phyloP scores from a whole-genome alignment of 352 stramenopile species.

The Saprolegnia diclina region DNA sequence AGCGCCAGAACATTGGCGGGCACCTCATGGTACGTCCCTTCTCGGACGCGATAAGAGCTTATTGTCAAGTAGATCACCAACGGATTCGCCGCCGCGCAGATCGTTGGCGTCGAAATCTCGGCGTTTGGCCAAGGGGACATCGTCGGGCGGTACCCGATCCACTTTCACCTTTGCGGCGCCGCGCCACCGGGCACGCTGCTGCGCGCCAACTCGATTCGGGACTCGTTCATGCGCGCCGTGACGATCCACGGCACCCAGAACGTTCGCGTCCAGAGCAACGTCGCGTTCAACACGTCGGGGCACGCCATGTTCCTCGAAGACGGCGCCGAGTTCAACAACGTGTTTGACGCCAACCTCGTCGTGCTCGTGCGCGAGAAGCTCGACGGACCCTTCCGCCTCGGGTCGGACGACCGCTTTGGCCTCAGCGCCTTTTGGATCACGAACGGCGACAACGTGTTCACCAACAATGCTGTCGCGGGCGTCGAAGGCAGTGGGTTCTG shows the following conservation, averaged over 20 bases:
- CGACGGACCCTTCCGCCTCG: conserved; percentile 27
- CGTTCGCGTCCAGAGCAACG: conserved; percentile 39
- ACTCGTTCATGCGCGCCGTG: conserved; percentile 40
- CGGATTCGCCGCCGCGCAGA: conserved; percentile 33
- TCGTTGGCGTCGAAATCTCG: conserved; percentile 38
- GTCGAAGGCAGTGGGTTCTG: conserved; percentile 46
- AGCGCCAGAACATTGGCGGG: conserved; percentile 31
- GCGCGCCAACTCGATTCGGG: conserved; percentile 37
- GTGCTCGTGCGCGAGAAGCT: conserved; percentile 37
- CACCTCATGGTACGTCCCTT: conserved; percentile 34
- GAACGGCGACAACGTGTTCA: conserved; percentile 47
- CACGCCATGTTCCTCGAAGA: conserved; percentile 57
- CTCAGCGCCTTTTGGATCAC: conserved; percentile 45
- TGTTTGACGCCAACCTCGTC: conserved; percentile 46
- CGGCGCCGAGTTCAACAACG: conserved; percentile 51
- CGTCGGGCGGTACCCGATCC: conserved; percentile 42
- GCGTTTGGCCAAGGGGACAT: conserved; percentile 45
- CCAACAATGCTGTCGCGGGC: conserved; percentile 37
- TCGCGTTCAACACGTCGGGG: conserved; percentile 43
- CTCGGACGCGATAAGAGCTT: not conserved
- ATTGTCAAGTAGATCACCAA: conserved; percentile 28
- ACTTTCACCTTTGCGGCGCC: conserved; percentile 41
- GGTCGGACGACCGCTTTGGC: conserved; percentile 30
- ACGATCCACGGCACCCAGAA: conserved; percentile 47
- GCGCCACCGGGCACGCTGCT: conserved; percentile 33